phyloP scores from a whole-genome alignment of 23 red algal genomes.

The Agarophyton chilense region DNA sequence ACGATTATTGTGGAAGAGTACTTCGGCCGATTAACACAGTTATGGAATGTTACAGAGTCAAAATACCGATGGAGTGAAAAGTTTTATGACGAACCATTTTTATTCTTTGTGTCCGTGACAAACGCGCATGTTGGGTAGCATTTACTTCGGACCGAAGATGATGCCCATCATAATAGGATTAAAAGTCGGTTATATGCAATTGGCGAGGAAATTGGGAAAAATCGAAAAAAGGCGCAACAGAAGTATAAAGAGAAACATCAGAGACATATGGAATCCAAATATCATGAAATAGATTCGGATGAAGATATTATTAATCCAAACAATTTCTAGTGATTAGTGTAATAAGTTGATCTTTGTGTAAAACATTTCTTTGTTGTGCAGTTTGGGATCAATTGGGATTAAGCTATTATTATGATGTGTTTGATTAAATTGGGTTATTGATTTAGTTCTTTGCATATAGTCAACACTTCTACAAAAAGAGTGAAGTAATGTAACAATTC shows the following conservation, averaged over 20 bases:
- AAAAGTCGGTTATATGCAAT: neutral
- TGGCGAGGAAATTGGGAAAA: neutral
- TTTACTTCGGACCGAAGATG: neutral
- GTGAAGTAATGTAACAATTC: no score
- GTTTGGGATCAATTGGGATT: no score
- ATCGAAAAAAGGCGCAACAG: neutral
- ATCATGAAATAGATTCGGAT: no score
- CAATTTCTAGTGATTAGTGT: no score
- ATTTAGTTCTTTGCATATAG: no score
- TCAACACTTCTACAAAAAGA: no score
- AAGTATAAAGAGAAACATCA: neutral
- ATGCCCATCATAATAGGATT: neutral
- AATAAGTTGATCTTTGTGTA: no score
- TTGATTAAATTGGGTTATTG: no score
- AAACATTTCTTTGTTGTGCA: no score
- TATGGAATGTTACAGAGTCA: neutral
- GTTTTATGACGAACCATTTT: neutral
- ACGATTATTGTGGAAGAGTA: no score
- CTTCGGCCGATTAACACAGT: neutral
- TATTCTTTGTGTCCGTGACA: neutral
- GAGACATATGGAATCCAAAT: neutral
- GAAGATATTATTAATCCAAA: no score
- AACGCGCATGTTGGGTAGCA: neutral
- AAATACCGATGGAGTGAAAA: conserved; percentile 14
- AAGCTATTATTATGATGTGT: no score